phyloP scores from a whole-genome alignment of 768 basidiomycete genomes.

The Dioszegia aurantiaca region DNA sequence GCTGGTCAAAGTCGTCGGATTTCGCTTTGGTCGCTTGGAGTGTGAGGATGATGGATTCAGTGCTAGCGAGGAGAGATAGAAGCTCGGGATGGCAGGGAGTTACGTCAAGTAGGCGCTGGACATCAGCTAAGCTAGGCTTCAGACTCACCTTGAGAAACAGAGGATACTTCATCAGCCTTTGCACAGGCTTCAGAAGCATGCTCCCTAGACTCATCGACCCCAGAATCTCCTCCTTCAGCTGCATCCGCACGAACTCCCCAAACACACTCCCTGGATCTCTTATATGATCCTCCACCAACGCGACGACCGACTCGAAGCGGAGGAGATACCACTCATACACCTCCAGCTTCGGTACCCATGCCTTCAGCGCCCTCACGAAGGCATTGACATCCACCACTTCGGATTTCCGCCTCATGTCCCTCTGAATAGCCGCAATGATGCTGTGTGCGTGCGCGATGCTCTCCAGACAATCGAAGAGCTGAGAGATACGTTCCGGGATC shows the following conservation, averaged over 20 bases:
- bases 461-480: conserved; percentile 82
- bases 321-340: conserved; percentile 85
- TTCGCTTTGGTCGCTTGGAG: conserved; percentile 80
- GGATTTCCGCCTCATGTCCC: conserved; percentile 53
- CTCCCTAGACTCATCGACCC: conserved; percentile 65
- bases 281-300: conserved; percentile 58
- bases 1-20: conserved; percentile 78
- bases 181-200: conserved; percentile 72
- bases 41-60: conserved; percentile 68
- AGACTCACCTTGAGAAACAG: conserved; percentile 67
- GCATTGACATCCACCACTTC: conserved; percentile 55
- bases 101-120: conserved; percentile 65
- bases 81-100: conserved; percentile 56
- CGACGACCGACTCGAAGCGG: conserved; percentile 63
- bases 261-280: conserved; percentile 65
- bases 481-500: conserved; percentile 66
- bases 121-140: not conserved
- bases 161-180: conserved; percentile 68
- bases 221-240: conserved; percentile 57
- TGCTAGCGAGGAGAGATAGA: conserved; percentile 64
- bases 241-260: conserved; percentile 75
- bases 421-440: conserved; percentile 60
- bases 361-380: conserved; percentile 62
- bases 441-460: conserved; percentile 76
- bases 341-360: conserved; percentile 67